Base-by-base conservation (phyloP, 495 filamentous ascomycete genomes). In the Tricharina praecox region DNA sequence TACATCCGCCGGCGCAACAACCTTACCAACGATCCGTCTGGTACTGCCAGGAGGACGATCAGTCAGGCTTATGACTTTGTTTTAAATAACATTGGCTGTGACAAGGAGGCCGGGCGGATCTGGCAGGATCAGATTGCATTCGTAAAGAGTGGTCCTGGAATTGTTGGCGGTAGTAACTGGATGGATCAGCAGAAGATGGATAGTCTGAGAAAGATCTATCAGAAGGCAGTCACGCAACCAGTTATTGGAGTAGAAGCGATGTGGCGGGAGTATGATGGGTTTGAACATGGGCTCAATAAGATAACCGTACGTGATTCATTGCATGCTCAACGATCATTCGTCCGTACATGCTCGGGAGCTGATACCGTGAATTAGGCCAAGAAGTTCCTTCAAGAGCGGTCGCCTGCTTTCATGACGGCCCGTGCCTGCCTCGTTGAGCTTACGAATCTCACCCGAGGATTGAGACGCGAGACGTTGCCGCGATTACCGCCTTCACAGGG, bases 111-210 rank as follows among this genome's bases (percentile, higher is more conserved):
- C n/a, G 87, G 85, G 5, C 74, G 70, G 28, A 79, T 97, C 47
- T 97, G 90, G 90, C 71, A 75, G 38, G 92, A 96, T 34, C 93
- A 96, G 55, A 74, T 96, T 42, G 74, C 85, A 45, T 95, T 97
- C 54, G 71, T 96, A 58, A 82, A 82, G 53, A 78, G 73, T 41
- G 82, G 79, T 0, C 90, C 92, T 7, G 92, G 92, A 9, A 75
- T 70, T 33, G 68, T 85, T 35, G 87, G 87, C 25, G 92, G 90
- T 30, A 77, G 71, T 45, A 76, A 74, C 15, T 97, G 90, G 90
- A 85, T 96, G 60, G 90, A 95, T 58, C 79, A 84, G 62, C 90
- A 96, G 57, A 97, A 97, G 70, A 92, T 93, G 84, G 90, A 97
- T 53, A 63, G 77, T 50, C 66, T 97, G 18, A 76, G 90, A 19